Percentiles rank a stretch among this genome's conserved stretches.
Evolutionary conservation across 345 rosid genomes (phyloP).

Genomic region (Eucalyptus microcorys): DNA sequence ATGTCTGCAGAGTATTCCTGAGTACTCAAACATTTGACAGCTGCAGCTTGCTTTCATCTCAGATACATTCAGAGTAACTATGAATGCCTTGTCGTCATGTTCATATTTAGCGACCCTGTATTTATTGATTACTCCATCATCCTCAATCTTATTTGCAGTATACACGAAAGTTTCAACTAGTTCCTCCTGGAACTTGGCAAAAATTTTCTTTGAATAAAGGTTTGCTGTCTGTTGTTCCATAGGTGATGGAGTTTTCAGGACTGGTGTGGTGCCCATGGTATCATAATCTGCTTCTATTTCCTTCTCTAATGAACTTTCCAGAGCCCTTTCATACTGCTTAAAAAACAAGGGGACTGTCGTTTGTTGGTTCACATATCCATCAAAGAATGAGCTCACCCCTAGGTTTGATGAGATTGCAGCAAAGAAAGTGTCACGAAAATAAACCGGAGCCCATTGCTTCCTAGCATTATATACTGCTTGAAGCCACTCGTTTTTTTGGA

Average conservation of each 20-base stretch:
- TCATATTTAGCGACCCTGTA: conserved; percentile 53
- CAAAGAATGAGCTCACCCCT: conserved; percentile 42
- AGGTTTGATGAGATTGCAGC: conserved; percentile 51
- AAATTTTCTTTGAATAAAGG: conserved; percentile 44
- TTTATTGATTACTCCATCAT: conserved; percentile 27
- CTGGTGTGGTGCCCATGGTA: conserved; percentile 34
- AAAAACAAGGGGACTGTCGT: conserved; percentile 46
- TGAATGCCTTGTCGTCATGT: conserved; percentile 46
- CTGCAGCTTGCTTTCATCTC: conserved; percentile 49
- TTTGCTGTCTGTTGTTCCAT: conserved; percentile 68
- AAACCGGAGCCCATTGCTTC: conserved; percentile 66
- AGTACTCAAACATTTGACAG: conserved; percentile 66
- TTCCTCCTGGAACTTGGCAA: conserved; percentile 62
- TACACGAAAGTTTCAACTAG: conserved; percentile 60
- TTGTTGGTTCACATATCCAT: conserved; percentile 53
- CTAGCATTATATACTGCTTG: conserved; percentile 51
- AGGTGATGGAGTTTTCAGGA: conserved; percentile 57
- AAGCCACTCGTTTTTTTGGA: conserved; percentile 53
- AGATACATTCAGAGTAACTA: conserved; percentile 24
- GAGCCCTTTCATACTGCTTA: conserved; percentile 51
- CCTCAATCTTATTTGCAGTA: conserved; percentile 51
- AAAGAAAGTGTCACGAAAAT: conserved; percentile 51
- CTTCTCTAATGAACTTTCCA: conserved; percentile 40
- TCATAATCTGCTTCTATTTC: conserved; percentile 63
- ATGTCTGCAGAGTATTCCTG: conserved; percentile 52